Base-by-base conservation (phyloP, 352 stramenopile species). In the Globisporangium echinulatum region DNA sequence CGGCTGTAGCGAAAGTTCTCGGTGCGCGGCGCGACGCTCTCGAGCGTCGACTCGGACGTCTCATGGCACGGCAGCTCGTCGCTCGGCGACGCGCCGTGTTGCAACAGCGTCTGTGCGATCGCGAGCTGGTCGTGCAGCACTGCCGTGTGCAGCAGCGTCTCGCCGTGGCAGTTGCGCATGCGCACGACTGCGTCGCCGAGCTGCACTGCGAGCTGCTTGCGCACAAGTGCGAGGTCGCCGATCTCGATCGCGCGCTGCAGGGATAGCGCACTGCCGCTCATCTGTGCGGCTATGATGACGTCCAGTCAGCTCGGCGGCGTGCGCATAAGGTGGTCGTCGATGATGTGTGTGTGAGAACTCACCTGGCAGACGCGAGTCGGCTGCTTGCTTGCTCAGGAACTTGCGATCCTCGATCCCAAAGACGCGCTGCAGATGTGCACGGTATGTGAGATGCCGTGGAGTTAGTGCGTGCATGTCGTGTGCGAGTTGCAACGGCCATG, bases 81-180 rank as follows among this genome's bases (percentile, higher is more conserved):
- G 13, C 74, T 69, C 8, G 77, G 67, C 2, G 73, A 81, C 1
- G 77, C 79, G 9, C 76, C 72, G 51, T 78, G 64, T 36, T 67
- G 61, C 13, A 92, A 64, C 48, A 92, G 65, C 46, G 75, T 62
- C 62, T 82, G 77, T 33, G 76, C 78, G 15, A 82, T 71, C 3
- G 58, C 56, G 36, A 79, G 59, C 37, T 84, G 74, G 11, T 75
- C 38, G 52, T 90, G 76, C 17, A 92, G 67, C 43, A 88, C 79
- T 5, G 82, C 82, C 0, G 71, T 82, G 51, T 92, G 82, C 43
- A 92, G 68, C 17, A 88, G 51, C 37, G 76, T 88, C 59, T 92
- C 82, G 38, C 79, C 79, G 49, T 77, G 68, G n/a, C 62, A 65
- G 56, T 84, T 87, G 46, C 68, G 67, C 19, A 49, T 44, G 19